These are phyloP conservation scores for Zygnema circumcarinatum DNA, from an alignment of 139 green algal genomes.

Conservation along the genomic window DNA sequence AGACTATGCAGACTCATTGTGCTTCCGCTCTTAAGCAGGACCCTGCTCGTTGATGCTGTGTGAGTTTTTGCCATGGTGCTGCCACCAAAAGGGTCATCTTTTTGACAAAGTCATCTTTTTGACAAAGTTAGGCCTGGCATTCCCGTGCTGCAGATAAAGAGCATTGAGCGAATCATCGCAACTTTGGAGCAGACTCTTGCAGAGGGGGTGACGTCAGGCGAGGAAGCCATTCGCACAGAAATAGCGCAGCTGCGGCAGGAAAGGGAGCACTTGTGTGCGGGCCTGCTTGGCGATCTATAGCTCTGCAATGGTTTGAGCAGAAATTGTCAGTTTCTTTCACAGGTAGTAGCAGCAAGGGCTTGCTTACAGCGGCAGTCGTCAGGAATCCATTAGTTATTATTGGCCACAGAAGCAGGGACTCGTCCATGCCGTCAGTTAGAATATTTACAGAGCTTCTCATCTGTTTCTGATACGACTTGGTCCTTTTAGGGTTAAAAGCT, in stretches of 20 bases:
- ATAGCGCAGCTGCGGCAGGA: slow-evolving; percentile 28
- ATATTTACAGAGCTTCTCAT: too few relatives aligned
- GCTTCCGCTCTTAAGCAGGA: not conserved
- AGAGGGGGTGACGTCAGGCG: not conserved
- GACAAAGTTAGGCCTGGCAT: too few relatives aligned
- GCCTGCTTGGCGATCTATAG: slow-evolving; percentile 21
- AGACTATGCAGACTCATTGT: not conserved
- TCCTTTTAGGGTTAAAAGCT: too few relatives aligned
- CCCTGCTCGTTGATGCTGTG: not conserved
- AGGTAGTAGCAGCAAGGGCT: too few relatives aligned
- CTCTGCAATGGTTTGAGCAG: not conserved
- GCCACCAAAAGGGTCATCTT: too few relatives aligned
- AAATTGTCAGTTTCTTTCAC: not conserved
- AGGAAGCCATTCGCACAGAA: slow-evolving; percentile 21
- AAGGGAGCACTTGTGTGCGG: slow-evolving; percentile 17
- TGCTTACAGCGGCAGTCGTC: too few relatives aligned
- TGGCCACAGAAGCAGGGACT: too few relatives aligned
- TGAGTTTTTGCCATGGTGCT: too few relatives aligned
- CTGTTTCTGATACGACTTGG: too few relatives aligned
- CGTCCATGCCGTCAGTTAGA: too few relatives aligned
- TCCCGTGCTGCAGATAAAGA: slow-evolving; percentile 33
- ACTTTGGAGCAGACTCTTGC: slow-evolving; percentile 27
- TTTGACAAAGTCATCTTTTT: too few relatives aligned
- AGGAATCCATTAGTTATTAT: too few relatives aligned
- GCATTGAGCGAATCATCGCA: slow-evolving; percentile 47